phyloP scores from a whole-genome alignment of 148 eudicot species.

The Tetragonia tetragonoides region DNA sequence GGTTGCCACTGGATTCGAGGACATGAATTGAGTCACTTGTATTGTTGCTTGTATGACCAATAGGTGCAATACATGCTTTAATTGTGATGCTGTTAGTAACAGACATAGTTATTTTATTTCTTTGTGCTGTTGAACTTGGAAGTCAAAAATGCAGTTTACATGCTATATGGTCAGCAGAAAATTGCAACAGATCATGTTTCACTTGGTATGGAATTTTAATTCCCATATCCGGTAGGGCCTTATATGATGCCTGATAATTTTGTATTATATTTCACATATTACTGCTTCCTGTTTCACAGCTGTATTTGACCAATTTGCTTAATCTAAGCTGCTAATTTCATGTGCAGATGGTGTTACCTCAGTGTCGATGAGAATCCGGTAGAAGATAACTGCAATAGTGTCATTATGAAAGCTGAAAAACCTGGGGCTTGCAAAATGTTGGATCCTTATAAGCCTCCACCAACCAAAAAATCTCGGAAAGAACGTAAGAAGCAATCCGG shows the following conservation, averaged over 20 bases:
- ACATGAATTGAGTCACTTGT: background rate
- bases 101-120: background rate
- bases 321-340: conserved; percentile 1
- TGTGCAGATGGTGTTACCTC: conserved; percentile 59
- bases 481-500: conserved; percentile 43
- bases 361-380: conserved; percentile 48
- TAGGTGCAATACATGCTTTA: background rate
- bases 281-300: conserved; percentile 12
- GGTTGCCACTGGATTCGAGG: too few relatives aligned
- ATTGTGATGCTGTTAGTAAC: background rate
- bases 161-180: background rate
- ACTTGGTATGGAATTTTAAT: background rate
- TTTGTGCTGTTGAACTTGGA: background rate
- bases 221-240: background rate
- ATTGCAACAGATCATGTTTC: background rate
- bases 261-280: background rate
- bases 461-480: conserved; percentile 61
- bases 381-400: conserved; percentile 45
- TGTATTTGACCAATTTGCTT: conserved; percentile 9
- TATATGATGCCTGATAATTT: background rate
- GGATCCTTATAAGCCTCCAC: conserved; percentile 60
- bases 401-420: conserved; percentile 46
- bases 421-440: conserved; percentile 51
- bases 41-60: background rate
- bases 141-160: conserved; percentile 12